Evolutionary conservation across 495 filamentous ascomycete species (phyloP), one percentile per base, ranked within the genome.

Genomic region (Daldinia grandis): DNA sequence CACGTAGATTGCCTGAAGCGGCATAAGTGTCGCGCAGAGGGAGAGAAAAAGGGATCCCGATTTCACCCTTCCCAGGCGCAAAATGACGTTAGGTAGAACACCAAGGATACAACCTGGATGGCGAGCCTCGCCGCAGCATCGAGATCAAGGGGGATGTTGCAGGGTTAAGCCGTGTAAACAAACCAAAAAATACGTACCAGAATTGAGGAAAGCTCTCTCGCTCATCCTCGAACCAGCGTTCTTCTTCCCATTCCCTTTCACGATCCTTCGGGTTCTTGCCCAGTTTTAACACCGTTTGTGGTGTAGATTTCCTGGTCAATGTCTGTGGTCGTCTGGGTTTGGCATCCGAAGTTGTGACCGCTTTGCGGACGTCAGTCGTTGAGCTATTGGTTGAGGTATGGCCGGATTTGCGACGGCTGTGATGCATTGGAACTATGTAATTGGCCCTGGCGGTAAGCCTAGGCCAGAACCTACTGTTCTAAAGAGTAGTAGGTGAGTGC

Each of bases 151-250:
- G 33, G 7, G 30, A 21, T 24, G 19, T 15, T 24, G 37, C 25
- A 51, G 53, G 37, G 51, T 40, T 15, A 62, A 50, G 31, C 25
- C 21, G 33, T 42, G 44, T 62, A 55, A 35, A 57, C 14, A 37
- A 7, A 25, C 42, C 53, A 28, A 21, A 55, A 33, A 21, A 35
- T 33, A 79, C 82, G 58, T 82, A 85, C 83, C 83, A 85, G 54
- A 79, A 84, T 74, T 83, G 80, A 15, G 83, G 83, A 60, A 85
- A 85, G 76, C 79, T 84, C 64, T 84, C 81, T 55, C 81, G 68
- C 73, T 84, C 83, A 57, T 84, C 81, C 7, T 83, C 82, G 64
- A 76, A 82, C 78, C 76, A 83, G 25, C 80, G 78, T 62, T 81
- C 79, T n/a, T 81, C 76, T 49, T 85, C 81, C 72, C 70, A 76